Evolutionary conservation across 192 early-diverging fungal species (phyloP), one percentile per base, ranked within the genome.

Genomic region (Phlyctochytrium arcticum): DNA sequence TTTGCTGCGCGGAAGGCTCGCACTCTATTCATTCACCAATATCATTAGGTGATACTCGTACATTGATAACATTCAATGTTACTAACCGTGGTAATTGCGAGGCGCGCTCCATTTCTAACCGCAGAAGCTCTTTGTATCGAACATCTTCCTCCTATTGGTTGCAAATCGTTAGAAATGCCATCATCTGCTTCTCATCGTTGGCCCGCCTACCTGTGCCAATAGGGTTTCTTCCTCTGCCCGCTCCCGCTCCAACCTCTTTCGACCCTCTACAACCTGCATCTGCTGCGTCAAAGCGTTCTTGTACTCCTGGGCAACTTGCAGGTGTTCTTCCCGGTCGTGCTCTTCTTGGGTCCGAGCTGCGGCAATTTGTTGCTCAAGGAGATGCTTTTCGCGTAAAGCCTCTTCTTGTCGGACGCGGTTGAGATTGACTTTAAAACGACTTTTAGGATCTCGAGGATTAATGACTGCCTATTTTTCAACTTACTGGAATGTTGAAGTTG

Each of bases 401-500:
- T 78, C 54, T 23, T 75, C 69, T 26, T 57, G 71, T 3, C 42
- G 54, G 0, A 54, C 50, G 19, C 60, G 56, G 39, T 78, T 81
- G 31, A 61, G 68, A 19, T 73, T 68, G 26, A 73, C 71, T 74
- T 5, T 2, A 6, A 48, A 5, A 49, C 10, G n/a, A n/a, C n/a
- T n/a, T n/a, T n/a, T n/a, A n/a, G n/a, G n/a, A n/a, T n/a, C n/a
- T n/a, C n/a, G n/a, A n/a, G n/a, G n/a, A n/a, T n/a, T n/a, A n/a
- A n/a, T n/a, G n/a, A n/a, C n/a, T n/a, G n/a, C n/a, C n/a, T n/a
- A n/a, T n/a, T n/a, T n/a, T n/a, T n/a, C n/a, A n/a, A 71, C 76
- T 54, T 36, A 78, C 78, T 12, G 17, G 72, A 57, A 56, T 64
- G 39, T 29, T 72, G 23, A 8, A 83, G 64, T 54, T 83, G 81